Evolutionary conservation across 73 alveolate genomes (phyloP).

Genomic region (Halteria grandinella): DNA sequence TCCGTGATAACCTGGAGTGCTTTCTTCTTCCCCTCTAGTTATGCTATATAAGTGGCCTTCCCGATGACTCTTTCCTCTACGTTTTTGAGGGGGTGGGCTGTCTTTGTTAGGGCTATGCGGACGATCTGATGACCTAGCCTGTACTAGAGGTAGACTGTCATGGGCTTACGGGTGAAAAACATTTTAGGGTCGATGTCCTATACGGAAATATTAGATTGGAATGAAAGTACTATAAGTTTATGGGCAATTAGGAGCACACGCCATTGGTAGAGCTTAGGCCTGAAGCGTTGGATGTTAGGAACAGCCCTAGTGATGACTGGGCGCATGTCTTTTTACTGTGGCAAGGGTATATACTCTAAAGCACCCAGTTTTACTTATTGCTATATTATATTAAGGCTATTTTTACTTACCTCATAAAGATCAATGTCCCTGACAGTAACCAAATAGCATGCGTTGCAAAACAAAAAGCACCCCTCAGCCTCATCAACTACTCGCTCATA

Average conservation of each 20-base stretch:
- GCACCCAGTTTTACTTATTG: slow-evolving; percentile 7
- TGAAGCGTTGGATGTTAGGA: slow-evolving; percentile 14
- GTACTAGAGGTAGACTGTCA: slow-evolving; percentile 37
- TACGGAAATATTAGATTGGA: background rate
- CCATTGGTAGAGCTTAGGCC: slow-evolving; percentile 37
- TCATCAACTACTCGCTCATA: background rate
- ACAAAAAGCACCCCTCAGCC: background rate
- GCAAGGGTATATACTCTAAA: slow-evolving; percentile 23
- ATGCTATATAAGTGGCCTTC: too few species aligned
- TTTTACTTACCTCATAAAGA: slow-evolving; percentile 10
- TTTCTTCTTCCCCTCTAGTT: too few species aligned
- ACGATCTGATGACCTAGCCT: slow-evolving; percentile 34
- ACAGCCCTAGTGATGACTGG: background rate
- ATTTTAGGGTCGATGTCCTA: slow-evolving; percentile 36
- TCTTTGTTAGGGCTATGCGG: background rate
- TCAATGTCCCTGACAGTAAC: slow-evolving; percentile 12
- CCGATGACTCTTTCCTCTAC: slow-evolving; percentile 24
- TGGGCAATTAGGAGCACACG: slow-evolving; percentile 18
- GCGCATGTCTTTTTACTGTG: background rate
- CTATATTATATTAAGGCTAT: background rate
- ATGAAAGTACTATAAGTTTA: slow-evolving; percentile 5
- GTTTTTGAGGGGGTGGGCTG: slow-evolving; percentile 13
- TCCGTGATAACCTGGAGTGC: too few species aligned
- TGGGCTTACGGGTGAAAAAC: slow-evolving; percentile 4
- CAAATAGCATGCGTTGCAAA: slow-evolving; percentile 28